Evolutionary conservation across 305 asterid genomes (phyloP), one percentile per base, ranked within the genome.

Genomic region (Solanum chacoense): DNA sequence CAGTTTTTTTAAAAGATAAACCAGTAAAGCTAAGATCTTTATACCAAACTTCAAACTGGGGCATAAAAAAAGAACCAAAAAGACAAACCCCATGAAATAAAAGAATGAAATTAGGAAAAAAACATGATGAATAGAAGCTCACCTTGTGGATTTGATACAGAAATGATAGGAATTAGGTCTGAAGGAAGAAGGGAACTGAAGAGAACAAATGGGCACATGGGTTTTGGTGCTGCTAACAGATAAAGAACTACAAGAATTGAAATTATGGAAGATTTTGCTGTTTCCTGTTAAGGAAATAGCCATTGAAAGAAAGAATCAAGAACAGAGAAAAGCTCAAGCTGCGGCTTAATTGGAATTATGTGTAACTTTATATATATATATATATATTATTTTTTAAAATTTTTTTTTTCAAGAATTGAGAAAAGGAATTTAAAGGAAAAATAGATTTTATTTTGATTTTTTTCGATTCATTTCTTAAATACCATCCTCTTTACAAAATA

Each of bases 141-240:
- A 95, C 95, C 95, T 93, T 86, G 92, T 76, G 29, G 85, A 85
- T 40, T 91, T 50, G 71, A 89, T 89, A 74, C 84, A 81, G 75
- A 81, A 88, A 73, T 67, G 85, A 65, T 76, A 77, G 42, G 91
- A 85, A 89, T 89, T 92, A 63, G 93, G 91, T 84, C 34, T 92
- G 86, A 42, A 88, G 34, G 55, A 65, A 20, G 38, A 90, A 69
- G 92, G 87, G 86, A 36, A 84, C 37, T 87, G 88, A 90, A 86
- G 71, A 84, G 90, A 92, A 55, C 89, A 86, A 81, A 59, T 50
- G 85, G 91, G 87, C 29, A 73, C 42, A 63, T 35, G 90, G 78
- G 37, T 45, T 89, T 87, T 87, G 90, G 77, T 20, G 77, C 76
- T 88, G 91, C 89, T 16, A 20, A 77, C 63, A 87, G 80, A 22